Percentiles rank a stretch among this genome's conserved stretches.
phyloP scores from a whole-genome alignment of 2,329 filamentous ascomycete species.

The Xylaria sp. region DNA sequence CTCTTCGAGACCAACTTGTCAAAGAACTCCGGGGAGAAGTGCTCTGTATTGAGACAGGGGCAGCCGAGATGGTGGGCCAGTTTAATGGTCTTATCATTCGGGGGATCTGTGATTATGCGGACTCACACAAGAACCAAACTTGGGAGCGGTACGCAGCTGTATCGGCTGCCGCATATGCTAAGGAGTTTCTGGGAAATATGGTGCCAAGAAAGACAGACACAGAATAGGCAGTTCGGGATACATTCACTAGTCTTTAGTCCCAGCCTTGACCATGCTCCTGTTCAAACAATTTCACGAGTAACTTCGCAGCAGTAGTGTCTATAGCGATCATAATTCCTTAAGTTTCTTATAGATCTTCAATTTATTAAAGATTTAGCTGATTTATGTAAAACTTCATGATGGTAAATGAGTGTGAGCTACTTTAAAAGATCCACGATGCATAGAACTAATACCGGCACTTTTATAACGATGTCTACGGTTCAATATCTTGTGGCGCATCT shows the following conservation, averaged over 20 bases:
- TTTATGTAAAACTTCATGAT: too few relatives aligned
- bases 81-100: constrained; percentile 46
- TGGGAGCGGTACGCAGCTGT: constrained; percentile 37
- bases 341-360: too few relatives aligned
- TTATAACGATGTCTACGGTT: too few relatives aligned
- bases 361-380: too few relatives aligned
- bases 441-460: too few relatives aligned
- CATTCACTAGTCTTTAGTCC: constrained; percentile 14
- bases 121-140: constrained; percentile 45
- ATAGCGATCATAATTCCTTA: too few relatives aligned
- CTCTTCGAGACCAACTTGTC: constrained; percentile 36
- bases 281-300: too few relatives aligned
- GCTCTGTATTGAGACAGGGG: constrained; percentile 43
- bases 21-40: constrained; percentile 24
- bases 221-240: constrained; percentile 15
- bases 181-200: constrained; percentile 22
- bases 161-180: constrained; percentile 21
- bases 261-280: too few relatives aligned
- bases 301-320: too few relatives aligned
- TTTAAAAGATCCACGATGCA: too few relatives aligned
- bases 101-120: constrained; percentile 46
- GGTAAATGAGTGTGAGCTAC: too few relatives aligned
- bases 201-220: background rate
- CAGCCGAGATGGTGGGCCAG: constrained; percentile 32
- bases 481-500: too few relatives aligned